Evolutionary conservation across 345 rosid species (phyloP).

Genomic region (Eucalyptus paniculata): DNA sequence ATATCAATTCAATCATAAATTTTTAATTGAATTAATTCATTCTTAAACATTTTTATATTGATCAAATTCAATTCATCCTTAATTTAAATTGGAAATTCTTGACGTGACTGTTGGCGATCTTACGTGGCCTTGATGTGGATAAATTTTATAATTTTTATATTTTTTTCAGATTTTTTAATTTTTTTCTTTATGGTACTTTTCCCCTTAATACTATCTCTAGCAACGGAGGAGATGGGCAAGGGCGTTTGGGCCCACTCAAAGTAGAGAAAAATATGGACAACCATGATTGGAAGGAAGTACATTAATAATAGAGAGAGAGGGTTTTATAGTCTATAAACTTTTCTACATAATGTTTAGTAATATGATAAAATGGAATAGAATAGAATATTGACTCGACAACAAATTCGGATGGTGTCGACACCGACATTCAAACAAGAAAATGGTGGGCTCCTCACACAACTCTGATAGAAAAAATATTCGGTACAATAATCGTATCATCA

Average conservation of each 20-base stretch:
- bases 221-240: background rate
- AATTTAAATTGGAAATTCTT: rapidly evolving
- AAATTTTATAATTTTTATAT: too few species aligned
- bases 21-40: rapidly evolving
- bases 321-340: background rate
- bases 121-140: rapidly evolving
- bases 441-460: background rate
- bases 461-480: too few species aligned
- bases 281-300: background rate
- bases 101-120: rapidly evolving
- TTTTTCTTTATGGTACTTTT: too few species aligned
- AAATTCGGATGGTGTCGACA: rapidly evolving
- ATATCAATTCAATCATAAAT: rapidly evolving
- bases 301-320: background rate
- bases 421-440: background rate
- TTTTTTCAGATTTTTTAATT: too few species aligned
- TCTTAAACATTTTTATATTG: rapidly evolving
- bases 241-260: background rate
- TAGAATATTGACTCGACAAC: background rate
- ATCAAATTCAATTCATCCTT: rapidly evolving
- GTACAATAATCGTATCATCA: too few species aligned
- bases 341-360: background rate
- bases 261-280: background rate
- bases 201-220: background rate
- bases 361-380: background rate